These are phyloP conservation scores for Theileria equi DNA, from an alignment of 169 alveolate genomes.

Conservation along the genomic window DNA sequence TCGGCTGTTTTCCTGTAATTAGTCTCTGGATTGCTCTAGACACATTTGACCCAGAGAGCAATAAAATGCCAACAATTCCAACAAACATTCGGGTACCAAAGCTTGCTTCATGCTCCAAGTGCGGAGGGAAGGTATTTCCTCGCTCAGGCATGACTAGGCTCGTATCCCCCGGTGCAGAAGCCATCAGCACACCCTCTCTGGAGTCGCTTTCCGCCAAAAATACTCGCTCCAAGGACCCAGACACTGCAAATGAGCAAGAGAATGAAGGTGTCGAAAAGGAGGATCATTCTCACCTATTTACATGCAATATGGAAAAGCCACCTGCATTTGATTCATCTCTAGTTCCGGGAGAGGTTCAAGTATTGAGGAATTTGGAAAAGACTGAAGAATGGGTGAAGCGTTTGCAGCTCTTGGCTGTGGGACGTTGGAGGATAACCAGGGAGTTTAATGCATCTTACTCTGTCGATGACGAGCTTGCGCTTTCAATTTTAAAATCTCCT, in stretches of 20 bases:
- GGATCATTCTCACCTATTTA: neutral
- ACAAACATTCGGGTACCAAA: conserved; percentile 1
- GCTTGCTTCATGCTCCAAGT: conserved; percentile 20
- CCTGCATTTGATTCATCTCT: no score
- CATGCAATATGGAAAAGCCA: neutral
- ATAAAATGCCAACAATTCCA: conserved; percentile 7
- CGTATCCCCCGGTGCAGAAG: neutral
- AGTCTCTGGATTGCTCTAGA: conserved; percentile 57
- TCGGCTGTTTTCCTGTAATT: conserved; percentile 46
- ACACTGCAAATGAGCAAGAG: neutral
- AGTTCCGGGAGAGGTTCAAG: conserved; percentile 6
- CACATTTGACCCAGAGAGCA: conserved; percentile 23
- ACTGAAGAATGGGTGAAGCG: conserved; percentile 44
- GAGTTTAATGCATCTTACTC: conserved; percentile 42
- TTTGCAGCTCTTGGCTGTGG: conserved; percentile 15
- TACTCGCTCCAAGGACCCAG: no score
- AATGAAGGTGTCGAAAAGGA: neutral
- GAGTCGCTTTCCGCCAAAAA: neutral
- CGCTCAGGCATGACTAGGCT: conserved; percentile 27
- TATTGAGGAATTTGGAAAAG: conserved; percentile 33
- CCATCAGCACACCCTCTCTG: neutral
- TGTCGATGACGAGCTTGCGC: conserved; percentile 52
- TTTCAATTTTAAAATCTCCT: conserved; percentile 8
- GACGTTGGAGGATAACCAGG: conserved; percentile 59
- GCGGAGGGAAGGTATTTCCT: conserved; percentile 37